These are phyloP conservation scores for Didymellaceae sp. DNA, from an alignment of 2,329 filamentous ascomycete genomes.

Conservation along the genomic window DNA sequence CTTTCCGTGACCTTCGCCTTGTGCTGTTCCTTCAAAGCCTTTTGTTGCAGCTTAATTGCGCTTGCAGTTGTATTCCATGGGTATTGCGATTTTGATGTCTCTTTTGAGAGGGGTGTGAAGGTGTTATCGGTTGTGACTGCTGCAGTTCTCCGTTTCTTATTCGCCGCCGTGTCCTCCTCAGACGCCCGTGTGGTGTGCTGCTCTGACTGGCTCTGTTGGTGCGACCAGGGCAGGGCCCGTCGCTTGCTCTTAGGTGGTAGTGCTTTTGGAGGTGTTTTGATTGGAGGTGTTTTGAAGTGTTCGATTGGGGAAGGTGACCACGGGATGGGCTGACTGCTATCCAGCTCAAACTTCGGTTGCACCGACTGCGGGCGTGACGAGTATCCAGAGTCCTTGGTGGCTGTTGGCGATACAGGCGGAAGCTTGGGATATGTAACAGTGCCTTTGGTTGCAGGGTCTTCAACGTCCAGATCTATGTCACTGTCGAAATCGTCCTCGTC, in stretches of 20 bases:
- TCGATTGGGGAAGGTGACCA: slow-evolving; percentile 74
- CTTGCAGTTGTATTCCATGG: slow-evolving; percentile 78
- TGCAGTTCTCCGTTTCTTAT: slow-evolving; percentile 42
- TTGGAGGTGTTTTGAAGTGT: slow-evolving; percentile 48
- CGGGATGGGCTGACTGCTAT: slow-evolving; percentile 65
- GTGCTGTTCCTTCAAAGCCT: slow-evolving; percentile 69
- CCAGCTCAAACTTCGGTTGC: slow-evolving; percentile 27
- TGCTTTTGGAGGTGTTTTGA: slow-evolving; percentile 39
- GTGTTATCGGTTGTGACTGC: slow-evolving; percentile 45
- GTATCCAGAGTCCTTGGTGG: slow-evolving; percentile 48
- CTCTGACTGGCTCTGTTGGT: slow-evolving; percentile 46
- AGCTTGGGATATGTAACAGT: slow-evolving; percentile 52
- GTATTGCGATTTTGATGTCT: slow-evolving; percentile 43
- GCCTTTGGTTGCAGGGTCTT: slow-evolving; percentile 62
- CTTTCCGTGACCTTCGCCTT: slow-evolving; percentile 51
- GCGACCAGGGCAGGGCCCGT: slow-evolving; percentile 64
- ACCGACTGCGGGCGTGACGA: slow-evolving; percentile 26
- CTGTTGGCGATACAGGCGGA: slow-evolving; percentile 24
- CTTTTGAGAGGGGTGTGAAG: slow-evolving; percentile 54
- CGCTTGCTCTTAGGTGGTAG: slow-evolving; percentile 25
- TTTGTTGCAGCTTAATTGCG: slow-evolving; percentile 78
- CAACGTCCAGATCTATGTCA: slow-evolving; percentile 76
- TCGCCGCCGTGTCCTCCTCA: slow-evolving; percentile 26
- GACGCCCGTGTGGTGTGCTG: slow-evolving; percentile 28
- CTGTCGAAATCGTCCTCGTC: slow-evolving; percentile 87